phyloP scores from a whole-genome alignment of 2,329 filamentous ascomycete genomes.

The Amphichorda felina region DNA sequence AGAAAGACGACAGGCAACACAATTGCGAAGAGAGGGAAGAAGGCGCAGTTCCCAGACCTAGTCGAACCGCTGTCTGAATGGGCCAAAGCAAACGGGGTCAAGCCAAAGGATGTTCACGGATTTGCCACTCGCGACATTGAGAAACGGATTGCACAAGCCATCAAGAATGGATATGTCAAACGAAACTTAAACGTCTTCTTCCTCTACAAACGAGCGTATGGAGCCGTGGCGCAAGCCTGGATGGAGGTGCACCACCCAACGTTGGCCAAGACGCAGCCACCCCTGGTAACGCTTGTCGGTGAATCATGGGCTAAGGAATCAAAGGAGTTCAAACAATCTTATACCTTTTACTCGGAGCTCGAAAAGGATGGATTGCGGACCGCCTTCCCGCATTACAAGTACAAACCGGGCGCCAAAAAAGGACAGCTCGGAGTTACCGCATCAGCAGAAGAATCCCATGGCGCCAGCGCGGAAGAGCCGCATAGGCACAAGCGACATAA shows the following conservation, averaged over 20 bases:
- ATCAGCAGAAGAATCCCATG: too few relatives aligned
- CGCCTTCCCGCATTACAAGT: constrained; percentile 5
- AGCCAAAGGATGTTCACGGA: constrained; percentile 1
- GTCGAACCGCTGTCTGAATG: constrained; percentile 1
- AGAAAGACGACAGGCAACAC: background rate
- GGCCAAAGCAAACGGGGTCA: background rate
- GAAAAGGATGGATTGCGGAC: constrained; percentile 1
- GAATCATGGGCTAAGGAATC: constrained; percentile 3
- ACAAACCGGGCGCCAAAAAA: constrained; percentile 4
- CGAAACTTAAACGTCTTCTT: constrained; percentile 3
- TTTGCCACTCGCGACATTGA: constrained; percentile 3
- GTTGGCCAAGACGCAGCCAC: constrained; percentile 1
- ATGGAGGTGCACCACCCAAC: constrained; percentile 1
- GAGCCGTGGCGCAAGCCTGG: constrained; percentile 2
- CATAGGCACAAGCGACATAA: too few relatives aligned
- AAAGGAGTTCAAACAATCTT: constrained; percentile 1
- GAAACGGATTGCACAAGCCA: constrained; percentile 1
- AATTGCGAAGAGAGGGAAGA: background rate
- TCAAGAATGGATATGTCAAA: constrained; percentile 1
- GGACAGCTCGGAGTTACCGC: background rate
- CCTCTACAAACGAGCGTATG: constrained; percentile 3
- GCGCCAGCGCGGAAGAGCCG: too few relatives aligned
- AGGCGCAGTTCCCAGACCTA: constrained; percentile 1
- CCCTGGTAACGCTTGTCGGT: constrained; percentile 1
- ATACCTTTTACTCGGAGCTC: constrained; percentile 1